Evolutionary conservation across 176 grass and related monocot species (phyloP).

Genomic region (Phoenix roebelenii): DNA sequence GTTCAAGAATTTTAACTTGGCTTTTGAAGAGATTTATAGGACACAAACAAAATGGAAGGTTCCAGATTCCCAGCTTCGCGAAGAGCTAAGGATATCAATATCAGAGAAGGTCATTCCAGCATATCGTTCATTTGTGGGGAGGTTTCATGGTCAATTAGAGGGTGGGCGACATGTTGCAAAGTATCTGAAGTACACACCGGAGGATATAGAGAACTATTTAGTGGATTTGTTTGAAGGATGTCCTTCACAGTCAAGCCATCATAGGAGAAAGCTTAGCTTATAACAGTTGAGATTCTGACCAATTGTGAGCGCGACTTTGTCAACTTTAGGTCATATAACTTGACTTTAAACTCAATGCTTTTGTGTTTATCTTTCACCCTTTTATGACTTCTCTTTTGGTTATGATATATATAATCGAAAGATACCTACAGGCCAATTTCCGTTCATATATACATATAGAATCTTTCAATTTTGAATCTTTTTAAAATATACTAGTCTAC

Average conservation of each 20-base stretch:
- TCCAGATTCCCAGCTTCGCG: conserved; percentile 68
- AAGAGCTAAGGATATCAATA: conserved; percentile 80
- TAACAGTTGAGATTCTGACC: neutral
- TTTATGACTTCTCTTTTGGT: too few species aligned
- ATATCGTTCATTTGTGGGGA: conserved; percentile 71
- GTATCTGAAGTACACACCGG: conserved; percentile 82
- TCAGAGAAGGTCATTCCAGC: conserved; percentile 70
- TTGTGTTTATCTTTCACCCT: too few species aligned
- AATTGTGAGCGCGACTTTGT: neutral
- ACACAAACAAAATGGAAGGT: conserved; percentile 78
- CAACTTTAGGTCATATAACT: too few species aligned
- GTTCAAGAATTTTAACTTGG: conserved; percentile 85
- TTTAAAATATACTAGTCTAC: too few species aligned
- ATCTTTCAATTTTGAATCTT: too few species aligned
- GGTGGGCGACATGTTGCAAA: conserved; percentile 43
- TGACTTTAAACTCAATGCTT: too few species aligned
- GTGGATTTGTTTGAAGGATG: conserved; percentile 84
- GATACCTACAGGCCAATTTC: too few species aligned
- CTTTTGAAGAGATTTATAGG: conserved; percentile 75
- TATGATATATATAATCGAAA: too few species aligned
- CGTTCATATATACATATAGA: too few species aligned
- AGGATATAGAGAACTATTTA: conserved; percentile 81
- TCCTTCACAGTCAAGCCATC: neutral
- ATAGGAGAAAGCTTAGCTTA: conserved; percentile 26
- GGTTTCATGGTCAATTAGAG: conserved; percentile 60